Conservation (phyloP, 2,329 filamentous ascomycete species). For the Fusarium tupiense region DNA sequence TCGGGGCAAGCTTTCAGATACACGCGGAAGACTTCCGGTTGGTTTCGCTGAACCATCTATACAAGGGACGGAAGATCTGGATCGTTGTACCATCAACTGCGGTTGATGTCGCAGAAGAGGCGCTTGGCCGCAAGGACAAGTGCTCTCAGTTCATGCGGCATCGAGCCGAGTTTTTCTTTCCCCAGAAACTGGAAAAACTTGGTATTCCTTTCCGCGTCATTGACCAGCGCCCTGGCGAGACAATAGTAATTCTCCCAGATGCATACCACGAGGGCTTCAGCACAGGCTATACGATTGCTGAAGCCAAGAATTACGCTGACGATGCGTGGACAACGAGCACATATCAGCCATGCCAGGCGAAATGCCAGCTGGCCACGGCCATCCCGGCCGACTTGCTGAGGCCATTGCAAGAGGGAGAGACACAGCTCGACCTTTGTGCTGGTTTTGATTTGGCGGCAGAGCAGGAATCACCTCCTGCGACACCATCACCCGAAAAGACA, state of each 20-base stretch:
- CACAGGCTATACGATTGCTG: slow-evolving; percentile 54
- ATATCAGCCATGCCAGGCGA: slow-evolving; percentile 49
- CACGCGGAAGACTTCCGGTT: slow-evolving; percentile 54
- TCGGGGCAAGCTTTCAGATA: slow-evolving; percentile 53
- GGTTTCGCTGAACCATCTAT: slow-evolving; percentile 52
- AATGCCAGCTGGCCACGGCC: slow-evolving; percentile 48
- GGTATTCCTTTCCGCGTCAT: slow-evolving; percentile 51
- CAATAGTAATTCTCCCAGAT: slow-evolving; percentile 52
- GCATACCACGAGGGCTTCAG: slow-evolving; percentile 55
- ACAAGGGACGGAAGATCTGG: slow-evolving; percentile 54
- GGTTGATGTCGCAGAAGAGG: slow-evolving; percentile 48
- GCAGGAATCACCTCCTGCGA: slow-evolving; percentile 15
- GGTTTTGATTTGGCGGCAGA: slow-evolving; percentile 23
- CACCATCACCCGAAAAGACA: slow-evolving; percentile 11
- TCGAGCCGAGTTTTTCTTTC: slow-evolving; percentile 54
- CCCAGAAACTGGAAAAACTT: slow-evolving; percentile 51
- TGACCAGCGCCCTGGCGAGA: slow-evolving; percentile 52
- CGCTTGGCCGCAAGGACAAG: slow-evolving; percentile 45
- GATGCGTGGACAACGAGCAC: slow-evolving; percentile 48
- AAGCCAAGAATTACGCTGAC: slow-evolving; percentile 54
- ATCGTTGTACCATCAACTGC: slow-evolving; percentile 51
- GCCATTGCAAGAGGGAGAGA: slow-evolving; percentile 46
- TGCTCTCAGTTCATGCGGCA: slow-evolving; percentile 56
- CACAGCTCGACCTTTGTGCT: slow-evolving; percentile 48
- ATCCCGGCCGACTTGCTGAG: slow-evolving; percentile 50